Evolutionary conservation across 805 yeast genomes (phyloP).

Genomic region (Cyberlindnera subsufficiens): DNA sequence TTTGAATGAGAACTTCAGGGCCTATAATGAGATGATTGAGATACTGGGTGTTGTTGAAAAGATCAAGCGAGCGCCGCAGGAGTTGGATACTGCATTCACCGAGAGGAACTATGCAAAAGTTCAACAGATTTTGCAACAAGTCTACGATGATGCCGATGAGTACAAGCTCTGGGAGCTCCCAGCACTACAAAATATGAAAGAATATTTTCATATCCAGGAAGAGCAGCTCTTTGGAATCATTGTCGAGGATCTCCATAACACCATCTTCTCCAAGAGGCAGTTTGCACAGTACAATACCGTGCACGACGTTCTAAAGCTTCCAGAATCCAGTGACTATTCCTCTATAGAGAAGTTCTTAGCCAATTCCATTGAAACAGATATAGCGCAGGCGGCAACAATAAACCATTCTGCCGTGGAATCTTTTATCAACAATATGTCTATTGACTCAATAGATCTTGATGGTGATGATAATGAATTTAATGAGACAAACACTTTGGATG

Average conservation of each 20-base stretch:
- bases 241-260: conserved; percentile 69
- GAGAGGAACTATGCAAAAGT: conserved; percentile 66
- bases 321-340: conserved; percentile 19
- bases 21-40: conserved; percentile 64
- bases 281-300: conserved; percentile 18
- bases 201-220: conserved; percentile 48
- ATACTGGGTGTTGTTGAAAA: conserved; percentile 62
- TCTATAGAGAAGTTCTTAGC: conserved; percentile 49
- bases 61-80: conserved; percentile 51
- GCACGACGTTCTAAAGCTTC: conserved; percentile 10
- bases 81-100: conserved; percentile 61
- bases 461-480: conserved; percentile 21
- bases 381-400: conserved; percentile 40
- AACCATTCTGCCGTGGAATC: conserved; percentile 30
- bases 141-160: conserved; percentile 39
- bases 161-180: conserved; percentile 54
- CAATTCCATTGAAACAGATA: conserved; percentile 53
- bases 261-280: conserved; percentile 51
- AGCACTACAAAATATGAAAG: conserved; percentile 44
- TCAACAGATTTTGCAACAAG: conserved; percentile 45
- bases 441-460: conserved; percentile 12
- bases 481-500: conserved; percentile 24
- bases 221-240: conserved; percentile 62
- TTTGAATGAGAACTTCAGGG: conserved; percentile 54
- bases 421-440: conserved; percentile 27